Conservation (phyloP, 2,329 filamentous ascomycete genomes). For the Venturiaceae sp. region DNA sequence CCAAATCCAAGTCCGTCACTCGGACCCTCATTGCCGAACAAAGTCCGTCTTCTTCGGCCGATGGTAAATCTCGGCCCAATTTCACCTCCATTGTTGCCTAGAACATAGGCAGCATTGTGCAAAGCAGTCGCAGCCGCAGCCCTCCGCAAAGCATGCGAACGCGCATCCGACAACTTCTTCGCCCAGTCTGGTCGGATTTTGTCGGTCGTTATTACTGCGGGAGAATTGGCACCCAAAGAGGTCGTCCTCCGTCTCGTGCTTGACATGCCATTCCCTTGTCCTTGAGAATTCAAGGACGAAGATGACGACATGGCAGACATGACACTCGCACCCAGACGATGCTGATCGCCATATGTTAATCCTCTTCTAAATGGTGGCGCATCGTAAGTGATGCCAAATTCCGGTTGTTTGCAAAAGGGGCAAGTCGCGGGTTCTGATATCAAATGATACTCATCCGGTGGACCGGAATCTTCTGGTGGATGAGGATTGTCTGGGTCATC, state of each 20-base stretch:
- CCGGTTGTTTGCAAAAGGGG: conserved; percentile 88
- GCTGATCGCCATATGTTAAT: conserved; percentile 52
- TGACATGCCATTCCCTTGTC: conserved; percentile 21
- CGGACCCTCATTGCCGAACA: conserved; percentile 40
- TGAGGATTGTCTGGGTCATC: conserved; percentile 34
- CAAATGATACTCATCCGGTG: conserved; percentile 47
- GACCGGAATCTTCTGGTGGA: neutral
- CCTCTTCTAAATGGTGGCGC: conserved; percentile 82
- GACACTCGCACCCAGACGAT: conserved; percentile 42
- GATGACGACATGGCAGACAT: conserved; percentile 76
- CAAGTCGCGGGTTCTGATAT: conserved; percentile 88
- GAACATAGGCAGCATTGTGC: conserved; percentile 89
- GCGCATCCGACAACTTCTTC: conserved; percentile 74
- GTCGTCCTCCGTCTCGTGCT: conserved; percentile 47
- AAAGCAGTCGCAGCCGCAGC: conserved; percentile 89
- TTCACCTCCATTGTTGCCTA: conserved; percentile 43
- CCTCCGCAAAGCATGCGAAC: conserved; percentile 73
- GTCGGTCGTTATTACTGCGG: conserved; percentile 86
- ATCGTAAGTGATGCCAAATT: conserved; percentile 94
- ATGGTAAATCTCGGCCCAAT: conserved; percentile 41
- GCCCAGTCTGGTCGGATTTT: conserved; percentile 90
- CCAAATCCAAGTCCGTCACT: conserved; percentile 30
- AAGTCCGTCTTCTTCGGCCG: conserved; percentile 36
- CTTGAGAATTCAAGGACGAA: conserved; percentile 61
- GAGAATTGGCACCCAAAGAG: conserved; percentile 71